Percentiles rank a stretch among this genome's conserved stretches.
Evolutionary conservation across 345 rosid genomes (phyloP).

Genomic region (Eucalyptus rudis): DNA sequence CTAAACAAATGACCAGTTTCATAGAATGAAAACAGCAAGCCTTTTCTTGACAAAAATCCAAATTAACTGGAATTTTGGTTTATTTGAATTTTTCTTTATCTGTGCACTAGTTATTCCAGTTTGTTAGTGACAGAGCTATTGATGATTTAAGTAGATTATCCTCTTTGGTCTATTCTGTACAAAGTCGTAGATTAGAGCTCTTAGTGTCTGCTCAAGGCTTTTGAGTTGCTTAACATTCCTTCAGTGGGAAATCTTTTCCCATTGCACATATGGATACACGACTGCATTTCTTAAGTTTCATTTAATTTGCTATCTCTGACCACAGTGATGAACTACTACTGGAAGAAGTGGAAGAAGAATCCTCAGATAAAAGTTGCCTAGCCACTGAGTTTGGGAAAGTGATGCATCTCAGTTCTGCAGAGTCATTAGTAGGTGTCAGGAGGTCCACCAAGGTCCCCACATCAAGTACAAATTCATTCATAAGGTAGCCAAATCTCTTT

Average conservation of each 20-base stretch:
- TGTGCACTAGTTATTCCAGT: neutral
- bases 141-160: neutral
- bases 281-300: neutral
- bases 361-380: conserved; percentile 37
- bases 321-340: conserved; percentile 78
- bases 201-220: neutral
- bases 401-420: conserved; percentile 61
- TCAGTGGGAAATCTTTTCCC: neutral
- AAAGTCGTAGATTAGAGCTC: neutral
- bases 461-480: conserved; percentile 28
- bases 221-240: neutral
- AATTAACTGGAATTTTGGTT: neutral
- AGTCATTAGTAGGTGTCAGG: conserved; percentile 33
- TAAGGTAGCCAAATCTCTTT: conserved; percentile 40
- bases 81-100: neutral
- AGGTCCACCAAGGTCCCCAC: conserved; percentile 31
- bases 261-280: too few relatives aligned
- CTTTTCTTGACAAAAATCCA: neutral
- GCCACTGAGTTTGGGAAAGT: conserved; percentile 51
- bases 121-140: neutral
- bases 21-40: neutral
- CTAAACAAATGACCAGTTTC: neutral
- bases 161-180: neutral
- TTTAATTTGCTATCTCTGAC: neutral
- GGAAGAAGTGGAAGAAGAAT: conserved; percentile 94